phyloP scores from a whole-genome alignment of 768 basidiomycete genomes.

The Rickenella mellea region DNA sequence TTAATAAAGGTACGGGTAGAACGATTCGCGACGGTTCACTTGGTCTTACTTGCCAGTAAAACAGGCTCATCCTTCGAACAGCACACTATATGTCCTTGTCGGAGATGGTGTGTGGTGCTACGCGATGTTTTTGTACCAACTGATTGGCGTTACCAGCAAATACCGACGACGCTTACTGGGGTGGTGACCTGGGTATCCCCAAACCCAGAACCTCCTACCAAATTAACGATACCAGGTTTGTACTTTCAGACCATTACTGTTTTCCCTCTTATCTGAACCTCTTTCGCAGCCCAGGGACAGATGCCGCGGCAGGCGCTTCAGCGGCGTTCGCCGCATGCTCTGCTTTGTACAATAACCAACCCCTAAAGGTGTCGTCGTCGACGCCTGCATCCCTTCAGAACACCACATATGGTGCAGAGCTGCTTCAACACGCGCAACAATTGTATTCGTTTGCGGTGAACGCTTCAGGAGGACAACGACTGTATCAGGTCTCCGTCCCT shows the following conservation, averaged over 20 bases:
- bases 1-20: slow-evolving; percentile 61
- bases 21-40: neutral
- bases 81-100: slow-evolving; percentile 71
- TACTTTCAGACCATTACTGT: neutral
- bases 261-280: neutral
- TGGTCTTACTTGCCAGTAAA: neutral
- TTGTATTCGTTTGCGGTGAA: slow-evolving; percentile 73
- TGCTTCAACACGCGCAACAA: slow-evolving; percentile 65
- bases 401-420: slow-evolving; percentile 55
- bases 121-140: slow-evolving; percentile 3
- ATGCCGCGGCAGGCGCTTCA: slow-evolving; percentile 75
- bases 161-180: slow-evolving; percentile 79
- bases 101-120: slow-evolving; percentile 40
- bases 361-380: slow-evolving; percentile 33
- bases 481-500: slow-evolving; percentile 67
- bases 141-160: slow-evolving; percentile 28
- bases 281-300: slow-evolving; percentile 63
- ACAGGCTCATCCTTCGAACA: slow-evolving; percentile 71
- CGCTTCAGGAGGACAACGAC: slow-evolving; percentile 45
- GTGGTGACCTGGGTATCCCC: slow-evolving; percentile 74
- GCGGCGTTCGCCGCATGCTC: slow-evolving; percentile 87
- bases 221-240: slow-evolving; percentile 57
- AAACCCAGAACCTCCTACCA: slow-evolving; percentile 64
- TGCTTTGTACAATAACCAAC: slow-evolving; percentile 60
- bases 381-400: slow-evolving; percentile 63